Evolutionary conservation across 257 asterid genomes (phyloP).

Genomic region (Solanum peruvianum): DNA sequence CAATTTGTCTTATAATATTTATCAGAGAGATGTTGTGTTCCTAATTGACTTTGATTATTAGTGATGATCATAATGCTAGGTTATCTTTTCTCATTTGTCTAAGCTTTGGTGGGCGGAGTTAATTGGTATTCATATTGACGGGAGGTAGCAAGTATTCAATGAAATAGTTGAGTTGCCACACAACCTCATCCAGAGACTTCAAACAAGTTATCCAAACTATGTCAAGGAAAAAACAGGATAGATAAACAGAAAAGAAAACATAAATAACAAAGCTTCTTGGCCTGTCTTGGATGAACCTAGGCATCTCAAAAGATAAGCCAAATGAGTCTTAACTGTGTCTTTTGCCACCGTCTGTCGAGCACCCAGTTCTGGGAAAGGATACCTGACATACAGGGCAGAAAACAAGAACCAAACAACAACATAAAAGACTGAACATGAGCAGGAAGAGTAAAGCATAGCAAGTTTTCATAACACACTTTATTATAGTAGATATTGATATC

Average conservation of each 20-base stretch:
- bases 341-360: conserved; percentile 32
- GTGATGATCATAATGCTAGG: not conserved
- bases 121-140: no score
- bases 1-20: not conserved
- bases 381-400: conserved; percentile 14
- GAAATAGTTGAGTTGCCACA: not conserved
- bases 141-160: not conserved
- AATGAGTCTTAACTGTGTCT: not conserved
- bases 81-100: not conserved
- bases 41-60: not conserved
- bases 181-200: not conserved
- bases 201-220: no score
- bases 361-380: conserved; percentile 28
- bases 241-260: not conserved
- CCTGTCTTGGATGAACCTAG: not conserved
- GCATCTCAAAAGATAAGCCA: conserved; percentile 4
- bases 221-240: no score
- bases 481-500: not conserved
- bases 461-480: not conserved
- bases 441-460: not conserved
- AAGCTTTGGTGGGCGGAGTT: not conserved
- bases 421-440: not conserved
- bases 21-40: not conserved
- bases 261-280: not conserved
- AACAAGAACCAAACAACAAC: not conserved